Conservation (phyloP, 768 basidiomycete genomes). For the Boletus coccyginus region DNA sequence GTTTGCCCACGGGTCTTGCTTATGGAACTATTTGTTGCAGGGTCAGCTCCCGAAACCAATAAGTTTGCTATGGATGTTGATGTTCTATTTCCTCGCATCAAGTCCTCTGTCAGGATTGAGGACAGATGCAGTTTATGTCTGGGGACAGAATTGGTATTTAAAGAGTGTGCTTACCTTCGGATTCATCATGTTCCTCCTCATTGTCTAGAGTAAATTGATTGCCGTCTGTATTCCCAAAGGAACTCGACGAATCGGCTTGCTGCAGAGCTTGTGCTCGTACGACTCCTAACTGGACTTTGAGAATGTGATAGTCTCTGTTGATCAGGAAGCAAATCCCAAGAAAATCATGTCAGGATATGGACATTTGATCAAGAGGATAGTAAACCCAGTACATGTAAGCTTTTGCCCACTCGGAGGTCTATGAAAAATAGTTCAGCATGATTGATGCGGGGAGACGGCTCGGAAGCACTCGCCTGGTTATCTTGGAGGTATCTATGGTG, state of each 20-base stretch:
- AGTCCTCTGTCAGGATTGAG: constrained; percentile 3
- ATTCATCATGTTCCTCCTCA: constrained; percentile 1
- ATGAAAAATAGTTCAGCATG: constrained; percentile 1
- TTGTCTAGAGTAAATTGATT: background rate
- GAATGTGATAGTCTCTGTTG: constrained; percentile 64
- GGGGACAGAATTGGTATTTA: background rate
- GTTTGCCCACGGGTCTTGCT: background rate
- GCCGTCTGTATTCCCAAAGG: constrained; percentile 4
- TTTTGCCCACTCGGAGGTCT: constrained; percentile 64
- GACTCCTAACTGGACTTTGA: constrained; percentile 63
- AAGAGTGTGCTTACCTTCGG: constrained; percentile 6
- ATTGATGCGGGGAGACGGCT: background rate
- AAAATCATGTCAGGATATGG: background rate
- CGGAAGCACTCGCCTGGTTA: constrained; percentile 48
- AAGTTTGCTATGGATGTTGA: background rate
- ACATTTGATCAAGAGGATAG: background rate
- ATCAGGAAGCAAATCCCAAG: background rate
- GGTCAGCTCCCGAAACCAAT: background rate
- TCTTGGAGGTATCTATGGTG: constrained; percentile 62
- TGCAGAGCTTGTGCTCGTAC: constrained; percentile 39
- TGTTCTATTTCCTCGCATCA: background rate
- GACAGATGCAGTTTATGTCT: background rate
- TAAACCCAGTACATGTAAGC: constrained; percentile 30
- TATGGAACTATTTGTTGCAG: background rate
- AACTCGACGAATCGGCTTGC: constrained; percentile 18